A percentile compares a stretch with the other conserved stretches of the same genome.
These are phyloP conservation scores for Yamadazyma triangularis DNA, from an alignment of 1,139 yeast genomes.

Conservation along the genomic window DNA sequence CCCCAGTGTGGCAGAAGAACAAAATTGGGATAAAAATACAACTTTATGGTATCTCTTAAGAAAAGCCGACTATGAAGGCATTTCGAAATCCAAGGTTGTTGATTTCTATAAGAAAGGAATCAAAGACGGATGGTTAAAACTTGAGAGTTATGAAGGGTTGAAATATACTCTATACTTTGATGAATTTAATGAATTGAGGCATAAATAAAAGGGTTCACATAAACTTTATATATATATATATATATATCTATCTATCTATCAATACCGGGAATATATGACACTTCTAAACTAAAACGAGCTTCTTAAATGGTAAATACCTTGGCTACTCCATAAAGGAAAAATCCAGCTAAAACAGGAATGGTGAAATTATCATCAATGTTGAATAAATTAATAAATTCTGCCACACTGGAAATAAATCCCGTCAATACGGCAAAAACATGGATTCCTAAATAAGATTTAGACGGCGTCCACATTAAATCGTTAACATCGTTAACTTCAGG, in stretches of 20 bases:
- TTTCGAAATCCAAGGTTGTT: slow-evolving; percentile 14
- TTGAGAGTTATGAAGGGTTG: slow-evolving; percentile 38
- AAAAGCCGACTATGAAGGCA: slow-evolving; percentile 52
- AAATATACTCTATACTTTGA: slow-evolving; percentile 24
- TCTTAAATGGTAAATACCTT: slow-evolving; percentile 14
- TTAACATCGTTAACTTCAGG: slow-evolving; percentile 46
- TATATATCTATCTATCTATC: too few species aligned
- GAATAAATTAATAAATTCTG: slow-evolving; percentile 74
- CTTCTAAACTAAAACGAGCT: slow-evolving; percentile 8
- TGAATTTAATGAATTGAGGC: slow-evolving; percentile 16
- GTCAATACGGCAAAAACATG: slow-evolving; percentile 52
- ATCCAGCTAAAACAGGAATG: slow-evolving; percentile 80
- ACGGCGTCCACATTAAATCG: slow-evolving; percentile 61
- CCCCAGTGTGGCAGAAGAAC: slow-evolving; percentile 90
- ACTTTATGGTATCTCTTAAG: slow-evolving; percentile 67
- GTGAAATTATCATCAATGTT: slow-evolving; percentile 90
- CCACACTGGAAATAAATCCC: slow-evolving; percentile 79
- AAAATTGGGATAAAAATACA: slow-evolving; percentile 71
- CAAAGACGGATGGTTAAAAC: slow-evolving; percentile 30
- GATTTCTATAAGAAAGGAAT: slow-evolving; percentile 28
- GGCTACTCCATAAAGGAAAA: slow-evolving; percentile 50
- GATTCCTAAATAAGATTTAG: slow-evolving; percentile 52
- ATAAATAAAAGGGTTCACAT: too few species aligned
- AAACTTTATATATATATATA: too few species aligned
- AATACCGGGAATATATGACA: slow-evolving; percentile 1